Evolutionary conservation across 2,329 filamentous ascomycete species (phyloP).

Genomic region (Penicillium sp.): DNA sequence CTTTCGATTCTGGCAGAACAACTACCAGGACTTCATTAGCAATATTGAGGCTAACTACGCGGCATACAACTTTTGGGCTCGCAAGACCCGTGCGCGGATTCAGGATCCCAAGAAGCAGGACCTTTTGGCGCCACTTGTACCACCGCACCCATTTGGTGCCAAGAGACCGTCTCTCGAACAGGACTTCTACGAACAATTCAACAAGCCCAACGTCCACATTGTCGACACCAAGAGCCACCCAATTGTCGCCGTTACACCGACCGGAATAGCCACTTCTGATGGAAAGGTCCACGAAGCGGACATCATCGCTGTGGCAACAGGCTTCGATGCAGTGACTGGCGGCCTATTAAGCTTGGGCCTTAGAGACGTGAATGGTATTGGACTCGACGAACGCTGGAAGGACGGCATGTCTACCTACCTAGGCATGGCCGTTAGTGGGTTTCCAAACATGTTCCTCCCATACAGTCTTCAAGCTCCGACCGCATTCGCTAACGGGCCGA

Average conservation of each 20-base stretch:
- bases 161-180: conserved; percentile 57
- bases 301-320: no score
- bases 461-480: conserved; percentile 57
- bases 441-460: conserved; percentile 57
- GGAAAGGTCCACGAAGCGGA: no score
- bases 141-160: conserved; percentile 60
- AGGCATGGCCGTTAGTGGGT: conserved; percentile 47
- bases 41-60: conserved; percentile 56
- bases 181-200: no score
- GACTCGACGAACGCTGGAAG: no score
- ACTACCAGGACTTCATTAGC: conserved; percentile 59
- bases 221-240: no score
- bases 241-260: no score
- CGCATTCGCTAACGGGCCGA: conserved; percentile 38
- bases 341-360: no score
- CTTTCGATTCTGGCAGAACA: conserved; percentile 59
- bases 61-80: conserved; percentile 62
- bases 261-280: no score
- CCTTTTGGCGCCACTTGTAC: conserved; percentile 57
- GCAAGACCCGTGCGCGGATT: conserved; percentile 56
- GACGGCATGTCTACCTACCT: conserved; percentile 37
- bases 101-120: conserved; percentile 55
- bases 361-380: no score
- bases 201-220: no score
- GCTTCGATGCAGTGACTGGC: no score